A percentile compares a stretch with the other conserved stretches of the same genome.
These are phyloP conservation scores for Xylariaceae sp. DNA, from an alignment of 2,329 filamentous ascomycete genomes.

Conservation along the genomic window DNA sequence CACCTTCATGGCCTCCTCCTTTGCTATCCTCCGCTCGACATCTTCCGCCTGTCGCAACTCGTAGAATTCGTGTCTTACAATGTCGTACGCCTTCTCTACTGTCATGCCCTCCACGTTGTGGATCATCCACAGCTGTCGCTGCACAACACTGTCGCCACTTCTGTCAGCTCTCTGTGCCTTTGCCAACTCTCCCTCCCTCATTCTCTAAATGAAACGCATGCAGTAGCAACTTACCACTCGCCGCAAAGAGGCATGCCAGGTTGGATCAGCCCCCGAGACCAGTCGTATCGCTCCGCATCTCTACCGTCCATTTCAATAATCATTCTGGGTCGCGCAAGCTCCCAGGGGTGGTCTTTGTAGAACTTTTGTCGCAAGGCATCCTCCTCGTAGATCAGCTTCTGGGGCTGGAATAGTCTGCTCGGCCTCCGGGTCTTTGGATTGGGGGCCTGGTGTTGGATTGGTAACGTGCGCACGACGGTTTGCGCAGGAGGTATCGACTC, in stretches of 20 bases:
- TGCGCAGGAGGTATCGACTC: conserved; percentile 53
- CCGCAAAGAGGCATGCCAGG: conserved; percentile 71
- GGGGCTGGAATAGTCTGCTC: conserved; percentile 74
- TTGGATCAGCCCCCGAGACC: conserved; percentile 71
- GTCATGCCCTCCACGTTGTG: conserved; percentile 53
- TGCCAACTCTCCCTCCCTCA: neutral
- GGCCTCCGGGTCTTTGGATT: conserved; percentile 54
- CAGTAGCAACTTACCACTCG: conserved; percentile 60
- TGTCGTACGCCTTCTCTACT: conserved; percentile 72
- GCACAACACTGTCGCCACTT: conserved; percentile 64
- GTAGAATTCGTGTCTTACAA: conserved; percentile 87
- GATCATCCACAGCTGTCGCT: conserved; percentile 85
- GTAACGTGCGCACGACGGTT: conserved; percentile 49
- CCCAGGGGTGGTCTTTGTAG: conserved; percentile 95
- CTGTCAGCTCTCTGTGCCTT: conserved; percentile 1
- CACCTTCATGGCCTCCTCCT: conserved; percentile 78
- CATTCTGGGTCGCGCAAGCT: conserved; percentile 80
- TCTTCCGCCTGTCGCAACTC: conserved; percentile 74
- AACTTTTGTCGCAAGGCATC: conserved; percentile 76
- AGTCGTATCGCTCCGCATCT: conserved; percentile 70
- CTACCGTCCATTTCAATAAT: conserved; percentile 81
- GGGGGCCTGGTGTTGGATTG: conserved; percentile 40
- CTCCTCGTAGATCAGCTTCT: conserved; percentile 73
- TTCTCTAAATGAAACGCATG: neutral
- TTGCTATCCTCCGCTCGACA: conserved; percentile 72